Base-by-base conservation (phyloP, 108 stramenopile species). In the Nannochloropsis salina region DNA sequence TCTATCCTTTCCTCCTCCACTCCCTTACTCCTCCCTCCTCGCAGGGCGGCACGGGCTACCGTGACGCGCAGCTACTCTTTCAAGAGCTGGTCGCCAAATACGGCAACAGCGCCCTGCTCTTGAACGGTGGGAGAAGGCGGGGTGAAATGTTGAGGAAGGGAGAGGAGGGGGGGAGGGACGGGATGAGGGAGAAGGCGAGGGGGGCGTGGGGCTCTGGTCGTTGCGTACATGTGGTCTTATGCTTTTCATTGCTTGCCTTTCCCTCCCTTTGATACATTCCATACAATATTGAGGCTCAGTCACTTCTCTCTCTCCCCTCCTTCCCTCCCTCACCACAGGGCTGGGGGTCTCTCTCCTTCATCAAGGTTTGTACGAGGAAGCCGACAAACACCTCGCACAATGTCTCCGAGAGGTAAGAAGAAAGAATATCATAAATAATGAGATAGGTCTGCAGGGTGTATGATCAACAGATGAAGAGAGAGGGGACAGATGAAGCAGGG, bases 1-100 rank as follows among this genome's bases (percentile, higher is more conserved):
- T 51, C 47, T 15, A 10, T 51, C 10, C 47, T 15, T 51, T 15
- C 47, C 47, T 51, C 47, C 47, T 51, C 15, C 47, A 0, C 47
- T 51, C 18, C 44, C 11, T 21, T 31, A 11, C 44, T 42, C 21
- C n/a, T 43, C 6, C 44, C 20, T 21, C 80, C 12, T 44, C 93
- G 0, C 89, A 93, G 44, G 96, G 96, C 80, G 91, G 92, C n/a
- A 92, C 90, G 45, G 90, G 88, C 45, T 91, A 91, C 44, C 92
- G 90, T 45, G 97, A 99, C 91, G 98, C 98, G 8, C 90, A 93
- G 9, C 96, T 98, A 88, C 92, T 94, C 79, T 93, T 95, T 81
- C 92, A 92, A 45, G 93, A 94, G 41, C 92, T 98, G 80, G 94
- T 94, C 84, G 98, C 98, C 91, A 97, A 99, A 92, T 97, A 96